Percentiles rank a stretch among this genome's conserved stretches.
These are phyloP conservation scores for Alternaria sp. DNA, from an alignment of 2,329 filamentous ascomycete genomes.

Conservation along the genomic window DNA sequence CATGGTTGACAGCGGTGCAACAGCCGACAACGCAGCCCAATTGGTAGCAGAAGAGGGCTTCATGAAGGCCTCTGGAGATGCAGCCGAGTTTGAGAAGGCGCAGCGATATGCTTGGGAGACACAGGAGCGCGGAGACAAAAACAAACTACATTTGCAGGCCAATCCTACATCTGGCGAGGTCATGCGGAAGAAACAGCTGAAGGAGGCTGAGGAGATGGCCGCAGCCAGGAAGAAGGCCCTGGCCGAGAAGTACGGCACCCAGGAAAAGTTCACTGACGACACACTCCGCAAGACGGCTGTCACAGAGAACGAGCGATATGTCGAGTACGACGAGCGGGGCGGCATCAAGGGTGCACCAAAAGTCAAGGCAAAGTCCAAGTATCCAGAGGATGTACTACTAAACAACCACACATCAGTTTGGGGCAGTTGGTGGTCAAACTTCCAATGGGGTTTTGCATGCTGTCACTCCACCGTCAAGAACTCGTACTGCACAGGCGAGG, in stretches of 20 bases:
- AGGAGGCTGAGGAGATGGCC: constrained; percentile 75
- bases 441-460: constrained; percentile 95
- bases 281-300: constrained; percentile 73
- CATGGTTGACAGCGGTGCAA: constrained; percentile 86
- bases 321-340: constrained; percentile 94
- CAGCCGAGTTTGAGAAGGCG: constrained; percentile 88
- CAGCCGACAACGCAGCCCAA: constrained; percentile 79
- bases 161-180: constrained; percentile 95
- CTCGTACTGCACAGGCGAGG: constrained; percentile 95
- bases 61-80: constrained; percentile 86
- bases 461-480: constrained; percentile 95
- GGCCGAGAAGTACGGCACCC: constrained; percentile 82
- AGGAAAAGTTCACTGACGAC: constrained; percentile 68
- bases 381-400: constrained; percentile 83
- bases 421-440: constrained; percentile 97
- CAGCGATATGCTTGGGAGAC: constrained; percentile 95
- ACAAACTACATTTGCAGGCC: constrained; percentile 88
- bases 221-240: constrained; percentile 74
- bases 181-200: constrained; percentile 78
- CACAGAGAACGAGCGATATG: constrained; percentile 82
- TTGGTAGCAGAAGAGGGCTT: constrained; percentile 94
- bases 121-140: constrained; percentile 81
- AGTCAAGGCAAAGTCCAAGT: constrained; percentile 84
- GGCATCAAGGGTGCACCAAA: constrained; percentile 87
- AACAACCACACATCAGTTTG: constrained; percentile 95